Evolutionary conservation across 495 filamentous ascomycete species (phyloP).

Genomic region (Lophiotrema nucula): DNA sequence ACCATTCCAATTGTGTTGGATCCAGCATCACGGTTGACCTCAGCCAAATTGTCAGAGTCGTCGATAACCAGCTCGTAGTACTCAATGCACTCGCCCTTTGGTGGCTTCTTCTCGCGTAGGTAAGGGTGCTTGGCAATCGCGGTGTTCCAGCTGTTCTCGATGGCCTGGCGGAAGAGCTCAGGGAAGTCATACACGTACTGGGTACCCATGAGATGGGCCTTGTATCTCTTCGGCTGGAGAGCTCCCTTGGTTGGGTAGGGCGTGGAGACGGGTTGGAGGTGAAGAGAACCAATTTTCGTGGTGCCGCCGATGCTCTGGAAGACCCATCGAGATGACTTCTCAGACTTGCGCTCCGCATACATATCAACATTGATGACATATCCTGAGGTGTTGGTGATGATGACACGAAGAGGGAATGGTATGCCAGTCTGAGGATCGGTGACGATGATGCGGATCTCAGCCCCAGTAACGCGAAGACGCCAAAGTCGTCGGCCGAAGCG

Average conservation of each 20-base stretch:
- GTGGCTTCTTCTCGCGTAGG: conserved; percentile 77
- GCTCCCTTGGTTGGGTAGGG: conserved; percentile 98
- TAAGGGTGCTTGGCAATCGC: conserved; percentile 66
- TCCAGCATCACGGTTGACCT: conserved; percentile 90
- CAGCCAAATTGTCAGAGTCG: conserved; percentile 85
- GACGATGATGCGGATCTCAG: conserved; percentile 97
- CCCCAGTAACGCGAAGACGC: conserved; percentile 94
- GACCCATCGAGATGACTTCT: conserved; percentile 89
- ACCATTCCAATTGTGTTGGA: conserved; percentile 98
- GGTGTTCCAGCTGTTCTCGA: conserved; percentile 90
- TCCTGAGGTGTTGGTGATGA: conserved; percentile 98
- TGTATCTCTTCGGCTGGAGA: conserved; percentile 98
- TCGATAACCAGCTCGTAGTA: conserved; percentile 92
- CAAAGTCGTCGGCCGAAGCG: conserved; percentile 93
- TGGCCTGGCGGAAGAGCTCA: conserved; percentile 95
- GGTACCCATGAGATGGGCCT: conserved; percentile 97
- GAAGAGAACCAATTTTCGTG: conserved; percentile 93
- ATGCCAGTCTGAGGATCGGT: conserved; percentile 80
- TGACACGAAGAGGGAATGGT: conserved; percentile 90
- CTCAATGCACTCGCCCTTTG: conserved; percentile 87
- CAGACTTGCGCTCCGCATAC: conserved; percentile 95
- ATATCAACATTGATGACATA: conserved; percentile 97
- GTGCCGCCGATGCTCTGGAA: conserved; percentile 97
- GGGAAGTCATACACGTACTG: conserved; percentile 99
- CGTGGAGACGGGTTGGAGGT: conserved; percentile 82